phyloP scores from a whole-genome alignment of 1,284 basidiomycete species.

The Puccinia triticina region DNA sequence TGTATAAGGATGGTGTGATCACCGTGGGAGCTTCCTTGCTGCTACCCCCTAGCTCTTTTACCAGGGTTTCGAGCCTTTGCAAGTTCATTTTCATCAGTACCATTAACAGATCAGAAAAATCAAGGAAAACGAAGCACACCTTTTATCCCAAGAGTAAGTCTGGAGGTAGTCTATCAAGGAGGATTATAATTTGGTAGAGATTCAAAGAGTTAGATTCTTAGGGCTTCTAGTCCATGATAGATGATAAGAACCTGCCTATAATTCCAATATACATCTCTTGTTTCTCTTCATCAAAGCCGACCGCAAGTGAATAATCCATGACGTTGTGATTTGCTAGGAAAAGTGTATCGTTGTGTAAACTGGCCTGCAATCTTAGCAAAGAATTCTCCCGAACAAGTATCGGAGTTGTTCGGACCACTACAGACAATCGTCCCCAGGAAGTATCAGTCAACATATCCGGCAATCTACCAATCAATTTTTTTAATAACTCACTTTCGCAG shows the following conservation, averaged over 20 bases:
- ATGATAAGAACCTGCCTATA: conserved; percentile 35
- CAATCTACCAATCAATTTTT: background rate
- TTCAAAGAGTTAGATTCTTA: background rate
- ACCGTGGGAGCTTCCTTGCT: conserved; percentile 51
- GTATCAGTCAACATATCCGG: background rate
- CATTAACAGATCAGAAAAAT: background rate
- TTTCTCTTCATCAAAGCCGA: conserved; percentile 73
- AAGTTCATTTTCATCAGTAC: background rate
- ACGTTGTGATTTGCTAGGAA: conserved; percentile 94
- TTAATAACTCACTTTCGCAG: conserved; percentile 65
- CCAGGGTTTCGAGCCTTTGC: conserved; percentile 50
- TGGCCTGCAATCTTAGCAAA: conserved; percentile 85
- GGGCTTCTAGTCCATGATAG: background rate
- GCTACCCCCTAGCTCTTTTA: conserved; percentile 50
- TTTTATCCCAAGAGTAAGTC: conserved; percentile 52
- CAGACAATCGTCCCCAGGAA: background rate
- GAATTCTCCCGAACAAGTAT: conserved; percentile 94
- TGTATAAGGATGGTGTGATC: conserved; percentile 51
- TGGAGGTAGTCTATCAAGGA: conserved; percentile 43
- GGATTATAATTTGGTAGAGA: background rate
- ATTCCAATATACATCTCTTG: conserved; percentile 51
- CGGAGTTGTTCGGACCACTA: conserved; percentile 65
- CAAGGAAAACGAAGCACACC: conserved; percentile 5
- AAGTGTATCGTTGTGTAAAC: conserved; percentile 80
- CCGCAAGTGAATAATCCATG: conserved; percentile 98